Base-by-base conservation (phyloP, 768 basidiomycete species). In the Podaxis sp. region DNA sequence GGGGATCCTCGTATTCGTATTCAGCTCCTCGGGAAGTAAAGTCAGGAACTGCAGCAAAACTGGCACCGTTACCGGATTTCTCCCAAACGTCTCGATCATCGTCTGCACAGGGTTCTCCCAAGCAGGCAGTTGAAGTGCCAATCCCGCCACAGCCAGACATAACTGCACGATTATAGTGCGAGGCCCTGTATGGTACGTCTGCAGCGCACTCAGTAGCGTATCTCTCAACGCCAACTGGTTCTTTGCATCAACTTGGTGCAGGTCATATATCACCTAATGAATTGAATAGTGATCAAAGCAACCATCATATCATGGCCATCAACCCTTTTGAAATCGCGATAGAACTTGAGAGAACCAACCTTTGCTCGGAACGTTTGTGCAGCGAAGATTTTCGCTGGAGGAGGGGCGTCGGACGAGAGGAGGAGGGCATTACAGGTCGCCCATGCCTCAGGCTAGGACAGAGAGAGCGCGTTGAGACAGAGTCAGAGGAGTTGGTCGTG, bases 351-450 rank as follows among this genome's bases (percentile, higher is more conserved):
- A 36, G 59, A 55, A 77, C 88, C 66, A 64, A 93, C 97, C 83
- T 99, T 99, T 54, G 91, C 82, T 72, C 96, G 83, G 73, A 99
- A 93, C 0, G 97, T 98, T 76, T 99, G 97, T 0, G 96, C 95
- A 8, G 95, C 96, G 70, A 99, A 98, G 57, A 97, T 76, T 73
- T 94, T 93, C 41, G 93, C 93, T 57, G 93, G 83, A 36, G 79
- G 72, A 2, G 93, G 91, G 2, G 86, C 86, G 67, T 94, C 90
- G 50, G 88, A 84, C 4, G 88, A 86, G 65, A 89, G 85, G 66
- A 99, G 85, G 68, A 99, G 86, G 75, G 90, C 82, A 77, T 96
- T 96, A 76, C 94, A 97, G 56, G 92, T 93, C 68, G 88, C 84
- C 97, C 97, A 99, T 68, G 97, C 96, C 76, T 97, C 94, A 74